These are phyloP conservation scores for Cordia subcordata DNA, from an alignment of 257 asterid genomes.

Conservation along the genomic window DNA sequence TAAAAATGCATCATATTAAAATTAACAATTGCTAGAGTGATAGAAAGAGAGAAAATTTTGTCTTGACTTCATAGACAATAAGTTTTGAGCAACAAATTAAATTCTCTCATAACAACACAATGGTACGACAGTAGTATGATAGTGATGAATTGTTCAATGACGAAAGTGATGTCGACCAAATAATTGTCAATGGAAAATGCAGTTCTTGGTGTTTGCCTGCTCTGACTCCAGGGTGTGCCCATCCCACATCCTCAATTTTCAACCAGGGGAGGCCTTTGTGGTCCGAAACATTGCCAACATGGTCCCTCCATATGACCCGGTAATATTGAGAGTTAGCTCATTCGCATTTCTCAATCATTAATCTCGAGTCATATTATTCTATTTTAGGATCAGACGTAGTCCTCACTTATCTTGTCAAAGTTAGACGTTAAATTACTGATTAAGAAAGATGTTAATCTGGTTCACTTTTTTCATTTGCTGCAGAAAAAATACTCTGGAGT, in stretches of 20 bases:
- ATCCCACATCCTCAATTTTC: conserved; percentile 40
- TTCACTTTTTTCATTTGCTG: conserved; percentile 7
- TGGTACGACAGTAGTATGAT: neutral
- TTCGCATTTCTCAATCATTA: too few relatives aligned
- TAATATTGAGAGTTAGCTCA: conserved; percentile 3
- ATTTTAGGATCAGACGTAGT: too few relatives aligned
- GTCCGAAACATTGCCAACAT: conserved; percentile 49
- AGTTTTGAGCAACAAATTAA: neutral
- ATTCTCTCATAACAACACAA: neutral
- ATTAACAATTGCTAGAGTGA: too few relatives aligned
- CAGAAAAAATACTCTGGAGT: conserved; percentile 71
- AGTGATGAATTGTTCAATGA: too few relatives aligned
- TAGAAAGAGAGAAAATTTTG: too few relatives aligned
- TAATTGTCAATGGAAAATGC: neutral
- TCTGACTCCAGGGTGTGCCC: conserved; percentile 51
- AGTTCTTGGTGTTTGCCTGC: conserved; percentile 51
- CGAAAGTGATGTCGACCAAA: too few relatives aligned
- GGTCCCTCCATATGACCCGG: conserved; percentile 54
- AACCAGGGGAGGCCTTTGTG: conserved; percentile 48
- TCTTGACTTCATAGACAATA: neutral
- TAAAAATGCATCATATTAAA: too few relatives aligned
- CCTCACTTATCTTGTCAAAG: too few relatives aligned
- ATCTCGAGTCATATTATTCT: too few relatives aligned
- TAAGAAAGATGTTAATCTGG: neutral
- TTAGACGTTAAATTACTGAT: too few relatives aligned